Evolutionary conservation across 176 grass and related monocot genomes (phyloP), one percentile per base, ranked within the genome.

Genomic region (Avena eriantha): DNA sequence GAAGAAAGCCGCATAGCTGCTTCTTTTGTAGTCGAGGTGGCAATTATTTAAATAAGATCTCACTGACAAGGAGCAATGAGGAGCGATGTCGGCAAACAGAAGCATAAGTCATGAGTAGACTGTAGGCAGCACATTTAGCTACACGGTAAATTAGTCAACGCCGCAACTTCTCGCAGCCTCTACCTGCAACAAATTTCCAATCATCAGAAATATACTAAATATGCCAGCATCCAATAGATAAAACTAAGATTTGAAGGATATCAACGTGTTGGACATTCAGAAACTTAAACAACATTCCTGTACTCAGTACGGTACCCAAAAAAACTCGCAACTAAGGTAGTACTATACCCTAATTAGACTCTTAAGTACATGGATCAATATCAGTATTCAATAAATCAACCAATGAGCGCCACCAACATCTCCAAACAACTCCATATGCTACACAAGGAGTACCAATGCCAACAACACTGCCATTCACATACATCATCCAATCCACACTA

Each of bases 1-100:
- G 92, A 89, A 10, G 97, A 98, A 86, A 94, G 81, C 83, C 92
- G 92, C 93, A 96, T 96, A 79, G 50, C 72, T 92, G 66, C 72
- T 64, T 26, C 74, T 89, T 65, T 56, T 57, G 51, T 8, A 78
- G 58, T 64, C 3, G 8, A 73, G 72, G 43, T 61, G 79, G 69
- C 26, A 53, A 50, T 36, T 75, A 63, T 70, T 64, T 53, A 10
- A 87, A 51, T 13, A 43, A 49, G 21, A 26, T 73, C n/a, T 90
- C 77, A 90, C 33, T 7, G n/a, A 63, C 61, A n/a, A 65, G 61
- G 45, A 71, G 45, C 61, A 66, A 65, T 22, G 77, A 33, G 73
- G 69, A 46, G 45, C 10, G 70, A 39, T 24, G 13, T 48, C 0
- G 7, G 60, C 81, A 73, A 56, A 50, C 63, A 61, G 39, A 81